These are phyloP conservation scores for Podospora conica DNA, from an alignment of 495 filamentous ascomycete species.

Conservation along the genomic window DNA sequence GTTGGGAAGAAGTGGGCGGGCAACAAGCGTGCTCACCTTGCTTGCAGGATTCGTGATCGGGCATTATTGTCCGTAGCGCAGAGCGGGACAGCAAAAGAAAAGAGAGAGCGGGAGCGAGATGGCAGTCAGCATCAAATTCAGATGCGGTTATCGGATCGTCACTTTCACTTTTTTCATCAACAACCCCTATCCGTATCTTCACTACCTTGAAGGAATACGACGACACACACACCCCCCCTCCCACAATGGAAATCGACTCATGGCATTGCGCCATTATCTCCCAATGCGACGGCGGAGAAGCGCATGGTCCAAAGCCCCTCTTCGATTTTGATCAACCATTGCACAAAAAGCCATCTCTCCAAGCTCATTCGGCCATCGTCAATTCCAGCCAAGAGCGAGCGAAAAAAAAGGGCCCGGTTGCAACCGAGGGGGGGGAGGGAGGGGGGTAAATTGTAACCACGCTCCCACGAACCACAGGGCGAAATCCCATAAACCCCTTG, in stretches of 20 bases:
- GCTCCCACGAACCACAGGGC: too few species aligned
- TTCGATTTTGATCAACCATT: not conserved
- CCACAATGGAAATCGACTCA: too few species aligned
- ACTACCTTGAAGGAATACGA: not conserved
- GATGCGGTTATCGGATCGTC: not conserved
- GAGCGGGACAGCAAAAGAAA: not conserved
- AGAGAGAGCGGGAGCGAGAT: not conserved
- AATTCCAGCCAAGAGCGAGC: not conserved
- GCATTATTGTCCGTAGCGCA: not conserved
- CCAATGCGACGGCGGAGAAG: not conserved
- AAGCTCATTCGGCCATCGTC: conserved; percentile 4
- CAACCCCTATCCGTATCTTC: not conserved
- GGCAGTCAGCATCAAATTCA: not conserved
- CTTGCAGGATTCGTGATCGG: not conserved
- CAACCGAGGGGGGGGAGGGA: not conserved
- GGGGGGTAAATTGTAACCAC: too few species aligned
- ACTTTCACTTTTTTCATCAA: not conserved
- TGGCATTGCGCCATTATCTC: not conserved
- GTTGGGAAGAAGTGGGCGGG: not conserved
- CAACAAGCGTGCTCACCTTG: not conserved
- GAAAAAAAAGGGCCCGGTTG: not conserved
- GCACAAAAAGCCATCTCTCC: not conserved
- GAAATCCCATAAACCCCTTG: not conserved
- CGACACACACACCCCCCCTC: not conserved
- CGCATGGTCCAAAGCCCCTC: not conserved